Evolutionary conservation across 768 basidiomycete species (phyloP), one percentile per base, ranked within the genome.

Genomic region (Russula earlei): DNA sequence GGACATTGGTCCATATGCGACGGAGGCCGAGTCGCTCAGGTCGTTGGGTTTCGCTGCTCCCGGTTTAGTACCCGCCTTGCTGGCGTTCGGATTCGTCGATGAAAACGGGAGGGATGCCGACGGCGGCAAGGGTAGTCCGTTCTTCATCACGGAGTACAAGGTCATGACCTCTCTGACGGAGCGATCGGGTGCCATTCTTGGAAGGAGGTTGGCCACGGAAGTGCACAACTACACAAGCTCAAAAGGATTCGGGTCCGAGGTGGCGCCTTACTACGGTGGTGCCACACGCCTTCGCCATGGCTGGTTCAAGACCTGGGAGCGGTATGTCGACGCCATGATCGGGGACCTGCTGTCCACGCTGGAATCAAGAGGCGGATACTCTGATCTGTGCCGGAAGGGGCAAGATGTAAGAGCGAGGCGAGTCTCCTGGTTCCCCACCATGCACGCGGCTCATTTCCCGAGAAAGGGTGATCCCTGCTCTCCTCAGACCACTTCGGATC

Each of bases 111-210:
- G 63, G 19, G 66, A 67, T 56, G 57, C 62, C 19, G 65, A 69
- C 12, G 60, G 67, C 7, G 58, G 57, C 19, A 65, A 67, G 20
- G 77, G 75, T 12, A 68, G 63, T 34, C 84, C 85, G 0, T 85
- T 77, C 66, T 84, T 89, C 69, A 75, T 90, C 44, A 84, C 83
- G 0, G 84, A 89, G 66, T 87, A 86, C 73, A 87, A 81, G 66
- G 72, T 81, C 37, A 69, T 89, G 17, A 66, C 68, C 0, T 62
- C 72, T 33, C 70, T 90, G 14, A 74, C 75, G 15, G 66, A 69
- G 22, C 60, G 67, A 15, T 70, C 80, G 15, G 83, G 79, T 1
- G 68, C 69, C 43, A 64, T 69, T 10, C 74, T 90, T 7, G 88
- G 79, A 5, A 74, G 74, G 65, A 74, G 83, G 37, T 61, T 91